Conservation (phyloP, 139 green algal genomes). For the Chlorella sorokiniana region DNA sequence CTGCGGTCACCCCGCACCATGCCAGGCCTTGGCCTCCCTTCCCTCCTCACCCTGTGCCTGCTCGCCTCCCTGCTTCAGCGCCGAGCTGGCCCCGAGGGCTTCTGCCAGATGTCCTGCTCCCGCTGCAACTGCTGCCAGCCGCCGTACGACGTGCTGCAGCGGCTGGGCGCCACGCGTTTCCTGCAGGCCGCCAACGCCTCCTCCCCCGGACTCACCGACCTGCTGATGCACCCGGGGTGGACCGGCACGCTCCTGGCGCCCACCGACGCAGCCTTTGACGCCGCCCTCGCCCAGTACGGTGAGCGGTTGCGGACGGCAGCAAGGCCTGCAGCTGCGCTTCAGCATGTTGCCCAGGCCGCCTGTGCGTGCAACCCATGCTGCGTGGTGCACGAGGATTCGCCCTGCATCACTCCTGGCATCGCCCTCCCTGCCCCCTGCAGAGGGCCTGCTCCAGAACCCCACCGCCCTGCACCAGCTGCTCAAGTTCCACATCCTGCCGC, state of each 20-base stretch:
- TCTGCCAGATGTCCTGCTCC: constrained; percentile 55
- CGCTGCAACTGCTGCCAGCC: constrained; percentile 49
- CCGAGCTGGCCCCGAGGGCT: constrained; percentile 47
- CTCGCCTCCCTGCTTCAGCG: not conserved
- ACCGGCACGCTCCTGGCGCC: constrained; percentile 53
- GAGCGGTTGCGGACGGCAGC: too few species aligned
- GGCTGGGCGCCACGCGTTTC: constrained; percentile 38
- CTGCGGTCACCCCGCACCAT: too few species aligned
- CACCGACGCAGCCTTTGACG: constrained; percentile 47
- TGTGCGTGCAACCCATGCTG: not conserved
- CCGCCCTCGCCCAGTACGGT: constrained; percentile 20
- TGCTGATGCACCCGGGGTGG: constrained; percentile 47
- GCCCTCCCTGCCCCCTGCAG: not conserved
- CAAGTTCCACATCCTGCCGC: constrained; percentile 58
- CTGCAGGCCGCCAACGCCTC: constrained; percentile 37
- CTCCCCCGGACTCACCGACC: constrained; percentile 15
- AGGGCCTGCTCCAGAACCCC: constrained; percentile 15
- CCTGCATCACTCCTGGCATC: not conserved
- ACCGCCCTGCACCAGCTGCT: constrained; percentile 39
- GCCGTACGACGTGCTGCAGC: constrained; percentile 29
- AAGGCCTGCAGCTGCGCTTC: not conserved
- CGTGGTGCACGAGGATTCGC: too few species aligned
- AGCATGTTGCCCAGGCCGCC: too few species aligned
- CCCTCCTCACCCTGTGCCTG: not conserved
- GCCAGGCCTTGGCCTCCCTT: not conserved